A percentile compares a stretch with the other conserved stretches of the same genome.
Evolutionary conservation across 768 basidiomycete species (phyloP).

Genomic region (Sutorius australiensis): DNA sequence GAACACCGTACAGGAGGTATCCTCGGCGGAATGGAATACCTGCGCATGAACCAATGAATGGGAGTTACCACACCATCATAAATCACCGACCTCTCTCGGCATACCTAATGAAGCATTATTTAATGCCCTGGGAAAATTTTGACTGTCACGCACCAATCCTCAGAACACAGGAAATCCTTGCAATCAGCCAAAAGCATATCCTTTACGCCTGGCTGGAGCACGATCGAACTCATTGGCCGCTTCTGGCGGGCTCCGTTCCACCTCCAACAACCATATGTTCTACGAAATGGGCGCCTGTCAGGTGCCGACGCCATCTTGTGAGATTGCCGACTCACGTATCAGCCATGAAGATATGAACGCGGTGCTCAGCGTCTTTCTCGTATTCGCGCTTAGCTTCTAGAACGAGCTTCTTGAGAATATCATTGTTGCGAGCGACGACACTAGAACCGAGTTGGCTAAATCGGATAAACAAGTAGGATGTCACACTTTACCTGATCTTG

Average conservation of each 20-base stretch:
- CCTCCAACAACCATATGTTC: conserved; percentile 74
- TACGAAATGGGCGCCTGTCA: conserved; percentile 23
- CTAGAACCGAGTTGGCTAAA: conserved; percentile 35
- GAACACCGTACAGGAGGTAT: conserved; percentile 81
- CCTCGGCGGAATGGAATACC: conserved; percentile 88
- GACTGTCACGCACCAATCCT: conserved; percentile 67
- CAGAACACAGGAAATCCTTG: conserved; percentile 78
- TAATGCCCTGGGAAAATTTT: conserved; percentile 18
- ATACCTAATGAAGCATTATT: conserved; percentile 54
- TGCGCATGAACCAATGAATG: conserved; percentile 29
- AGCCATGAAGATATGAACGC: conserved; percentile 85
- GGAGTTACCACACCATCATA: conserved; percentile 16
- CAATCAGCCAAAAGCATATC: conserved; percentile 89
- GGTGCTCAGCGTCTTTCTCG: conserved; percentile 87
- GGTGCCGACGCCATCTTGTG: conserved; percentile 3
- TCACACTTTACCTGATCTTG: conserved; percentile 64
- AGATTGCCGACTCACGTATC: conserved; percentile 63
- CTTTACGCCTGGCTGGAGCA: conserved; percentile 83
- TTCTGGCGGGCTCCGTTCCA: conserved; percentile 89
- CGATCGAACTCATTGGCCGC: conserved; percentile 89
- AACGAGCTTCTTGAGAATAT: conserved; percentile 82
- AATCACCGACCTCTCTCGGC: conserved; percentile 72
- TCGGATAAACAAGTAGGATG: conserved; percentile 14
- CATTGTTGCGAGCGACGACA: conserved; percentile 84
- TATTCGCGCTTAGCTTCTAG: conserved; percentile 85